A percentile compares a stretch with the other conserved stretches of the same genome.
Conservation (phyloP, 2,329 filamentous ascomycete genomes). For the Neopestalotiopsis sp. region DNA sequence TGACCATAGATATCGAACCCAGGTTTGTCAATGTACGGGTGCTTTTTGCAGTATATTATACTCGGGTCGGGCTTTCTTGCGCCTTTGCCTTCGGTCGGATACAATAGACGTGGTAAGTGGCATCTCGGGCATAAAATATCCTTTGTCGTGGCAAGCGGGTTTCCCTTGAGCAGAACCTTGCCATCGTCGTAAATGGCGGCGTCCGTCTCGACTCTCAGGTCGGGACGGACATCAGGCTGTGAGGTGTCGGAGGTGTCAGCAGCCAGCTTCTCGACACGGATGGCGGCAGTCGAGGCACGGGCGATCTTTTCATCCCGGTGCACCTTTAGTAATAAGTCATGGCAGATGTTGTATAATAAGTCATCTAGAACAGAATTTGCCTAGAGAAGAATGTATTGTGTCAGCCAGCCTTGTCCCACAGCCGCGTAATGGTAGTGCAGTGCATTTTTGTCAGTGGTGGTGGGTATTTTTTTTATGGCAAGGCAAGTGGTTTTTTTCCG, state of each 20-base stretch:
- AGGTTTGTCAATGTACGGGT: constrained; percentile 76
- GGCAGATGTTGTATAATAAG: constrained; percentile 76
- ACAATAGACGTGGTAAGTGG: constrained; percentile 73
- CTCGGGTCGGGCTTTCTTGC: constrained; percentile 68
- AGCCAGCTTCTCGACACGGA: constrained; percentile 67
- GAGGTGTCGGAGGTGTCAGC: constrained; percentile 59
- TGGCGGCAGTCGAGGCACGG: constrained; percentile 68
- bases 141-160: constrained; percentile 71
- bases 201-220: constrained; percentile 67
- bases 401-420: constrained; percentile 13
- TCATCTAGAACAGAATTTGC: constrained; percentile 74
- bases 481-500: background rate
- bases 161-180: constrained; percentile 70
- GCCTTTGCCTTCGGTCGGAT: constrained; percentile 74
- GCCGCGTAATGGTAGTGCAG: constrained; percentile 16
- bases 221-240: constrained; percentile 56
- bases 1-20: constrained; percentile 84
- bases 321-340: constrained; percentile 74
- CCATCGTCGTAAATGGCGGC: constrained; percentile 74
- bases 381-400: constrained; percentile 39
- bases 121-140: constrained; percentile 78
- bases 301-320: constrained; percentile 82
- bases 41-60: constrained; percentile 78
- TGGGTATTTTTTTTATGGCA: background rate
- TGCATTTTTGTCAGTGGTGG: background rate